Conservation (phyloP, 306 rosid genomes). For the Vigna angularis region DNA sequence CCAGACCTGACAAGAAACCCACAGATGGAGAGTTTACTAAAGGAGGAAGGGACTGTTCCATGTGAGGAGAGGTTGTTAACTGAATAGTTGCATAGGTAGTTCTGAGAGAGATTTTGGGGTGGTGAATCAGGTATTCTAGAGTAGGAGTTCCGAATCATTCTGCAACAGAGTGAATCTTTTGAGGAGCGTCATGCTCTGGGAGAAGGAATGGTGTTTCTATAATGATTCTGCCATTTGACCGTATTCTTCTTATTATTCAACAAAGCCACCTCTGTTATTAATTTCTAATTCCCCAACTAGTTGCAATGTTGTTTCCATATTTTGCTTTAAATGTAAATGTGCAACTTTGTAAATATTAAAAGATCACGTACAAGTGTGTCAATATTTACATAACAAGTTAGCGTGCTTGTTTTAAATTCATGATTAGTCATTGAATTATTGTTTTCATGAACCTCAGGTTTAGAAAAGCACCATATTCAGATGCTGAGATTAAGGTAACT, state of each 20-base stretch:
- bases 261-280: not conserved
- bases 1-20: not conserved
- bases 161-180: not conserved
- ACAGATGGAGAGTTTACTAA: not conserved
- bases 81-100: not conserved
- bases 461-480: slow-evolving; percentile 81
- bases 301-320: not conserved
- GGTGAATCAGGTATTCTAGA: not conserved
- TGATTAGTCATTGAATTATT: slow-evolving; percentile 19
- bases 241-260: not conserved
- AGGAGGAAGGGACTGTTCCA: not conserved
- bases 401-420: slow-evolving; percentile 38
- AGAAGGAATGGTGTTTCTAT: not conserved
- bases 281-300: not conserved
- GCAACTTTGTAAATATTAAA: slow-evolving; percentile 7
- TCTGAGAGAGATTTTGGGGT: not conserved
- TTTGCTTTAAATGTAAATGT: slow-evolving; percentile 30
- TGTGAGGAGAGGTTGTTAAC: not conserved
- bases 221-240: not conserved
- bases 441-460: slow-evolving; percentile 63
- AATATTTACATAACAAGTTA: slow-evolving; percentile 15
- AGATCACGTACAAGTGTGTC: slow-evolving; percentile 20
- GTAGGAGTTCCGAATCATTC: not conserved
- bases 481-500: slow-evolving; percentile 89
- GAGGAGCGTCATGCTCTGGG: not conserved